Base-by-base conservation (phyloP, 176 grass and related monocot species). In the Oryza punctata region DNA sequence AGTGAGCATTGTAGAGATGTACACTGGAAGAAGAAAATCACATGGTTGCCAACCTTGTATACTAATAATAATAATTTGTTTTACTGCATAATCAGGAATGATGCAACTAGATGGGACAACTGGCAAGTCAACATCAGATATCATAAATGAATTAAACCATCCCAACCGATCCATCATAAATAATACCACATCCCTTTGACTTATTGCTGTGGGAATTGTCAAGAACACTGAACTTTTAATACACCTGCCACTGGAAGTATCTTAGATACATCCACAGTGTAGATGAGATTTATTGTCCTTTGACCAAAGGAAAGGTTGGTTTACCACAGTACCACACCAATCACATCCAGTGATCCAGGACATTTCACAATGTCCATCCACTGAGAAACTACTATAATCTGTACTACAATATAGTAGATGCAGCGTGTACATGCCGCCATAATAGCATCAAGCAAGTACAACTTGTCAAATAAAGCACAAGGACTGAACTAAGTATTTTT, bases 51-150 rank as follows among this genome's bases (percentile, higher is more conserved):
- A 79, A 38, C 35, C 35, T 45, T 88, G 79, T 73, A 61, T 63
- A 78, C 47, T 79, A 27, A n/a, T n/a, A n/a, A n/a, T n/a, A n/a
- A n/a, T n/a, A n/a, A 82, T 78, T 25, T 78, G 23, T 68, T 74
- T 78, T 73, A 78, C 74, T 79, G 61, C 47, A 47, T 61, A 72
- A 82, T 9, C 80, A 86, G 27, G 67, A 72, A 82, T 9, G 75
- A 86, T 12, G 45, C 68, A 87, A 63, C 47, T 29, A 21, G 19
- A 50, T 65, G 75, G 27, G 69, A 69, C 74, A 87, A 64, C 75
- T 64, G 30, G 68, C 68, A 83, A 87, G 80, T 87, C 88, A 83
- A 83, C 84, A 87, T 87, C 84, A 77, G 57, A 57, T 43, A 90
- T 90, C 63, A 90, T 80, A 83, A 75, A 85, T 75, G 24, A 87